Conservation (phyloP, 257 asterid genomes). For the Ilex asprella region DNA sequence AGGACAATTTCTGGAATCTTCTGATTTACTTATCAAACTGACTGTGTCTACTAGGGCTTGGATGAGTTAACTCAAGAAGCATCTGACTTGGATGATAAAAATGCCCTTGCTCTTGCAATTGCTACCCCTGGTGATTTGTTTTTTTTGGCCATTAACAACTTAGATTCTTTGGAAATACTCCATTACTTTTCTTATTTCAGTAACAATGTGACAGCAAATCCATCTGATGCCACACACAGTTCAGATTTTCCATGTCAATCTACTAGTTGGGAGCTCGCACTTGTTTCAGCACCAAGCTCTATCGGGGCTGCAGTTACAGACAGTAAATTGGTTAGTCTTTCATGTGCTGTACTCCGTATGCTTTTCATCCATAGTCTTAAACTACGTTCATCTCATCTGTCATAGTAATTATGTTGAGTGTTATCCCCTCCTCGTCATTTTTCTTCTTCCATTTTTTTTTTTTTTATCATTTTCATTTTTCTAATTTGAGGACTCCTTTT, state of each 20-base stretch:
- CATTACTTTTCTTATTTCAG: conserved; percentile 7
- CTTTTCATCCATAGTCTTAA: neutral
- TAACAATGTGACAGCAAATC: conserved; percentile 17
- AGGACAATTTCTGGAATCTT: neutral
- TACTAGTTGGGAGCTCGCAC: conserved; percentile 62
- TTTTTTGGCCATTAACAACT: neutral
- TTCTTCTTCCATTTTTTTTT: too few species aligned
- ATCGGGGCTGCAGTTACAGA: conserved; percentile 9
- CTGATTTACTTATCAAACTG: neutral
- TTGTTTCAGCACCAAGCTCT: conserved; percentile 32
- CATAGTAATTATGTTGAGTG: neutral
- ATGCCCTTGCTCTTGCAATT: conserved; percentile 20
- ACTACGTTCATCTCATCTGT: conserved; percentile 3
- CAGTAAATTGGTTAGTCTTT: conserved; percentile 29
- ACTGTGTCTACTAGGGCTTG: conserved; percentile 37
- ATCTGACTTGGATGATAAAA: conserved; percentile 17
- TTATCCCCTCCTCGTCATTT: too few species aligned
- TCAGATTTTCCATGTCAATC: conserved; percentile 30
- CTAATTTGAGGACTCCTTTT: too few species aligned
- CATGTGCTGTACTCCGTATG: too few species aligned
- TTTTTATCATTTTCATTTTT: too few species aligned
- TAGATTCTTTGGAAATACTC: neutral
- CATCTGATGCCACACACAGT: conserved; percentile 13
- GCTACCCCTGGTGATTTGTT: conserved; percentile 35
- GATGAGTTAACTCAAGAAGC: conserved; percentile 50